A percentile compares a stretch with the other conserved stretches of the same genome.
These are phyloP conservation scores for Paecilomyces dactylethromorphus DNA, from an alignment of 2,329 filamentous ascomycete genomes.

Conservation along the genomic window DNA sequence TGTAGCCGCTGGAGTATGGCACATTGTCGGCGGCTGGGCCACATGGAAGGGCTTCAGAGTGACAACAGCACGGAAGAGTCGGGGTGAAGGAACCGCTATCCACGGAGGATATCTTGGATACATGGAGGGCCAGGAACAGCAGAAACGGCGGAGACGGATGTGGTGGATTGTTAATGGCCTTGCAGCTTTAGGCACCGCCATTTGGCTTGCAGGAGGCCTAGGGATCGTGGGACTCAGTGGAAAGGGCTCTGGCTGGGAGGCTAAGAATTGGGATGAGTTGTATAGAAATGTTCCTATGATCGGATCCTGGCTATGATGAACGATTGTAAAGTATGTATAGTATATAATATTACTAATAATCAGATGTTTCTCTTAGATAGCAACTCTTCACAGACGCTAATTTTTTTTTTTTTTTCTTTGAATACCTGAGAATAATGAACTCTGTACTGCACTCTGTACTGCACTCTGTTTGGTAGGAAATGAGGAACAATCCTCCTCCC, in stretches of 20 bases:
- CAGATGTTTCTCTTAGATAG: neutral
- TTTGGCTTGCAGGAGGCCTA: constrained; percentile 80
- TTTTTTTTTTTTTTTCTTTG: too few species aligned
- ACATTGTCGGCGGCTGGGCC: constrained; percentile 80
- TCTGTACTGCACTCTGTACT: too few species aligned
- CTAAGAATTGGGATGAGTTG: constrained; percentile 69
- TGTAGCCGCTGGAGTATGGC: constrained; percentile 61
- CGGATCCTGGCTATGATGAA: constrained; percentile 42
- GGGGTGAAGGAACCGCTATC: constrained; percentile 19
- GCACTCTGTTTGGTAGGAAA: too few species aligned
- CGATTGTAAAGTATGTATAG: neutral
- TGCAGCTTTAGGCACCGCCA: constrained; percentile 48
- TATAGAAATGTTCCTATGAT: constrained; percentile 56
- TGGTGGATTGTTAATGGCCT: constrained; percentile 67
- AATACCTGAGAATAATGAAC: too few species aligned
- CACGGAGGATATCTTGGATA: constrained; percentile 26
- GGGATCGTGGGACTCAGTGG: constrained; percentile 71
- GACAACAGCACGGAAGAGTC: constrained; percentile 26
- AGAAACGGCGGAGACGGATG: constrained; percentile 52
- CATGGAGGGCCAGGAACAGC: constrained; percentile 46
- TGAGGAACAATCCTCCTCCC: too few species aligned
- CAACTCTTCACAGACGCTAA: neutral
- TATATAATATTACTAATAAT: neutral
- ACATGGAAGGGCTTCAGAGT: constrained; percentile 62
- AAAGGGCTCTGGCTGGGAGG: constrained; percentile 68